Conservation (phyloP, 2,329 filamentous ascomycete species). For the Fusarium pilosicola region DNA sequence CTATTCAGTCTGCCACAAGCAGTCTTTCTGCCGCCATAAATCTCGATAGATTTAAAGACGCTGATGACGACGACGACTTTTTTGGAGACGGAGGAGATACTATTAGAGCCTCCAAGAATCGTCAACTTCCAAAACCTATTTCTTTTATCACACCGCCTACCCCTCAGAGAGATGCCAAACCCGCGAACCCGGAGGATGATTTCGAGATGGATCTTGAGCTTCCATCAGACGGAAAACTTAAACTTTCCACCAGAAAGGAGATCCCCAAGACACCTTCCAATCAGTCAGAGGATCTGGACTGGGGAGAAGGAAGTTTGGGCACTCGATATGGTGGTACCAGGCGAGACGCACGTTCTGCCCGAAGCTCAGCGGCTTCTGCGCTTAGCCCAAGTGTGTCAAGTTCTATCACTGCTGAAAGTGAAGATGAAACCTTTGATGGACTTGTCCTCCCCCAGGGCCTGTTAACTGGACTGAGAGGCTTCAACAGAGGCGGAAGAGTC, state of each 20-base stretch:
- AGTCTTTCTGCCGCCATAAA: constrained; percentile 60
- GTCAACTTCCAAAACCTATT: constrained; percentile 60
- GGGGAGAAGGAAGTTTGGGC: constrained; percentile 92
- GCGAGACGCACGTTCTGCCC: constrained; percentile 79
- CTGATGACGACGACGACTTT: constrained; percentile 69
- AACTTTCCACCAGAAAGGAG: constrained; percentile 69
- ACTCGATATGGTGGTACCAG: constrained; percentile 89
- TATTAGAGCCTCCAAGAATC: constrained; percentile 73
- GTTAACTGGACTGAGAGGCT: constrained; percentile 85
- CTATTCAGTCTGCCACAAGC: constrained; percentile 47
- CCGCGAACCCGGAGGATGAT: constrained; percentile 64
- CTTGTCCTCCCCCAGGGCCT: constrained; percentile 82
- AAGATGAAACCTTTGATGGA: constrained; percentile 93
- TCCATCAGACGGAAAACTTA: constrained; percentile 72
- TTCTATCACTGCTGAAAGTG: constrained; percentile 89
- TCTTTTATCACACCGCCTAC: constrained; percentile 67
- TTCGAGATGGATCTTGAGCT: constrained; percentile 80
- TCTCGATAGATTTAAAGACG: constrained; percentile 72
- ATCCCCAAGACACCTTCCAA: constrained; percentile 70
- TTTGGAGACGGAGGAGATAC: constrained; percentile 72
- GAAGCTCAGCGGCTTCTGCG: constrained; percentile 87
- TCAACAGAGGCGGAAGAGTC: constrained; percentile 73
- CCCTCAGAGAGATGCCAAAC: constrained; percentile 56
- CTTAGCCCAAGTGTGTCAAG: constrained; percentile 94
- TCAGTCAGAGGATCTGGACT: constrained; percentile 83